A percentile compares a stretch with the other conserved stretches of the same genome.
These are phyloP conservation scores for Schwanniomyces sp. DNA, from an alignment of 805 yeast species.

Conservation along the genomic window DNA sequence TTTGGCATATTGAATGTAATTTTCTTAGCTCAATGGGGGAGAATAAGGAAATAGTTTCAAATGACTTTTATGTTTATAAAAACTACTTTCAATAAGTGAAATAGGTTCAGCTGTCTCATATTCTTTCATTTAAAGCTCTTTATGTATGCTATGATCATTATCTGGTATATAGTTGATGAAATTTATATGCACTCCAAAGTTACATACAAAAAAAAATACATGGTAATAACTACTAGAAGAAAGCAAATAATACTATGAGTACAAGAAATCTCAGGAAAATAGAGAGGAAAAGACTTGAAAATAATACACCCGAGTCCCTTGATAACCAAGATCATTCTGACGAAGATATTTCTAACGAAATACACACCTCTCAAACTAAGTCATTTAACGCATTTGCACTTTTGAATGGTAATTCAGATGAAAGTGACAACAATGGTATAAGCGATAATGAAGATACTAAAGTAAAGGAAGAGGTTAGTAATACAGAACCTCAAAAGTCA, in stretches of 20 bases:
- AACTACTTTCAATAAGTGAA: too few relatives aligned
- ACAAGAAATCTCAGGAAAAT: constrained; percentile 49
- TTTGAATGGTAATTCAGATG: constrained; percentile 19
- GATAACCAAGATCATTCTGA: constrained; percentile 13
- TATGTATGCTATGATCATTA: too few relatives aligned
- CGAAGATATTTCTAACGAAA: constrained; percentile 9
- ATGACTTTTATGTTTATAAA: too few relatives aligned
- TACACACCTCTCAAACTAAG: constrained; percentile 9
- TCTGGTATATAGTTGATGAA: too few relatives aligned
- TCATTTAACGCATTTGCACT: constrained; percentile 47
- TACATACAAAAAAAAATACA: background rate
- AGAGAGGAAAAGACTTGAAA: constrained; percentile 29
- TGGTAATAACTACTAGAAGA: background rate
- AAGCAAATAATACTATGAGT: constrained; percentile 35
- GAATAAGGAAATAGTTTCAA: too few relatives aligned
- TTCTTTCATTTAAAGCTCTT: too few relatives aligned
- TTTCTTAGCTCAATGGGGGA: too few relatives aligned
- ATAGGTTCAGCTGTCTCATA: too few relatives aligned
- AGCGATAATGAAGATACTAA: constrained; percentile 15
- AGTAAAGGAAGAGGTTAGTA: constrained; percentile 12
- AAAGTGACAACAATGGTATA: constrained; percentile 20
- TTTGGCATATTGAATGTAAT: too few relatives aligned
- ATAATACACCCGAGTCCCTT: constrained; percentile 7
- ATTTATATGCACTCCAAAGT: background rate
- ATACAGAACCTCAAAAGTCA: constrained; percentile 5